phyloP scores from a whole-genome alignment of 1,284 basidiomycete species.

The Athelia sp. region DNA sequence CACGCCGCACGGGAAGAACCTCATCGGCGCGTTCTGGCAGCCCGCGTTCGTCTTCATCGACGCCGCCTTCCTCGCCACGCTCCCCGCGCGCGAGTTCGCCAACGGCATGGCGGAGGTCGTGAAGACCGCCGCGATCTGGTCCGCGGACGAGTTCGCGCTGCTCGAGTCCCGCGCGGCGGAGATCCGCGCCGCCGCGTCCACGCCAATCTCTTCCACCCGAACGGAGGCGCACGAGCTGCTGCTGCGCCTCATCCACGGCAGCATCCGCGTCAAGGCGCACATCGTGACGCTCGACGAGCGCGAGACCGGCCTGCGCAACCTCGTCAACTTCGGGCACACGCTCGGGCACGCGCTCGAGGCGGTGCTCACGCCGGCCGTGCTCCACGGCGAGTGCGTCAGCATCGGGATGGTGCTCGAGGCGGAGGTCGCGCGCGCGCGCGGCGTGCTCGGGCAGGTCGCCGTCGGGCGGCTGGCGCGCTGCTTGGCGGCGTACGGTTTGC shows the following conservation, averaged over 20 bases:
- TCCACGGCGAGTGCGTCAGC: conserved; percentile 92
- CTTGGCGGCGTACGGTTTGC: conserved; percentile 84
- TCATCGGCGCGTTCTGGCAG: conserved; percentile 99
- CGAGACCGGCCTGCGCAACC: conserved; percentile 91
- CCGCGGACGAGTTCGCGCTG: conserved; percentile 79
- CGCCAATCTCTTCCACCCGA: conserved; percentile 67
- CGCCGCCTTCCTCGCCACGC: conserved; percentile 90
- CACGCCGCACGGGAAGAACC: conserved; percentile 94
- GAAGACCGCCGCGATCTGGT: conserved; percentile 98
- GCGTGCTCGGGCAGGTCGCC: conserved; percentile 82
- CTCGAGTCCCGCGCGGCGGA: conserved; percentile 83
- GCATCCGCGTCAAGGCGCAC: conserved; percentile 89
- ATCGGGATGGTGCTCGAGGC: conserved; percentile 94
- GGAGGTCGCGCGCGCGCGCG: conserved; percentile 85
- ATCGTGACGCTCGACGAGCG: conserved; percentile 95
- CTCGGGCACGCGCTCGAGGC: conserved; percentile 97
- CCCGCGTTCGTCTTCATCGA: conserved; percentile 98
- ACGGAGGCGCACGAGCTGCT: conserved; percentile 74
- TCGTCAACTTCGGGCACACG: conserved; percentile 96
- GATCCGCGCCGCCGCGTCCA: conserved; percentile 80
- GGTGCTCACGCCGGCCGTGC: conserved; percentile 82
- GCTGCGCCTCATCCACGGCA: conserved; percentile 80
- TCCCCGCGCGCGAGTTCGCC: conserved; percentile 90
- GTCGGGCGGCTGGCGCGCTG: conserved; percentile 83
- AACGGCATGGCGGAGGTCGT: conserved; percentile 99